A percentile compares a stretch with the other conserved stretches of the same genome.
phyloP scores from a whole-genome alignment of 306 rosid species.

The Castanea crenata region DNA sequence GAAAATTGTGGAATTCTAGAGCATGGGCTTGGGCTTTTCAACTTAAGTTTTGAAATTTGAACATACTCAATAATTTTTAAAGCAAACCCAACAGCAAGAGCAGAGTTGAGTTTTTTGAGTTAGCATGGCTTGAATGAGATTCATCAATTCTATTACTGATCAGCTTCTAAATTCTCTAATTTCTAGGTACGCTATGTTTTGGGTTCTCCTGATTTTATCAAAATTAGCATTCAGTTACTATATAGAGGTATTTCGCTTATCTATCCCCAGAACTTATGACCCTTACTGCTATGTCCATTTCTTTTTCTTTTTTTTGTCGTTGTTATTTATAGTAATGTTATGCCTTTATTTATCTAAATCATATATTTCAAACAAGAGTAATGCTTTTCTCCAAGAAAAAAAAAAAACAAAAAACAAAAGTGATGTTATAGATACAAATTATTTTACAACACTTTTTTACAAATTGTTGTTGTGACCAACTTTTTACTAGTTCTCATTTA shows the following conservation, averaged over 20 bases:
- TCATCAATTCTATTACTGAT: slow-evolving; percentile 27
- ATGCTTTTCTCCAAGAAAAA: too few relatives aligned
- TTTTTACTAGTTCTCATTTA: too few relatives aligned
- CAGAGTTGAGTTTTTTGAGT: slow-evolving; percentile 16
- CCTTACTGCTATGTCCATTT: not conserved
- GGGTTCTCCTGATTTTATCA: slow-evolving; percentile 74
- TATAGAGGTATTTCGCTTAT: slow-evolving; percentile 69
- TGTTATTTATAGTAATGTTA: not conserved
- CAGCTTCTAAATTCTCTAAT: slow-evolving; percentile 4
- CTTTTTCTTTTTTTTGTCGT: not conserved
- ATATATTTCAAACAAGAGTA: too few relatives aligned
- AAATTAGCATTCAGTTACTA: slow-evolving; percentile 90
- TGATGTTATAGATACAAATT: too few relatives aligned
- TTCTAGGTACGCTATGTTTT: slow-evolving; percentile 80
- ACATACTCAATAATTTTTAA: too few relatives aligned
- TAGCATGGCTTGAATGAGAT: slow-evolving; percentile 15
- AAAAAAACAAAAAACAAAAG: too few relatives aligned
- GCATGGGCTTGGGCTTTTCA: too few relatives aligned
- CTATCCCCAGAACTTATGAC: not conserved
- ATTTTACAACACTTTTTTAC: too few relatives aligned
- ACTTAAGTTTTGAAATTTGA: too few relatives aligned
- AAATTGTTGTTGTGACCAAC: too few relatives aligned
- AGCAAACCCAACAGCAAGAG: not conserved
- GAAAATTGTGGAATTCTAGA: too few relatives aligned
- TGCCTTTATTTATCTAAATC: too few relatives aligned